These are phyloP conservation scores for Saccharomycopsis capsularis DNA, from an alignment of 805 yeast species.

Conservation along the genomic window DNA sequence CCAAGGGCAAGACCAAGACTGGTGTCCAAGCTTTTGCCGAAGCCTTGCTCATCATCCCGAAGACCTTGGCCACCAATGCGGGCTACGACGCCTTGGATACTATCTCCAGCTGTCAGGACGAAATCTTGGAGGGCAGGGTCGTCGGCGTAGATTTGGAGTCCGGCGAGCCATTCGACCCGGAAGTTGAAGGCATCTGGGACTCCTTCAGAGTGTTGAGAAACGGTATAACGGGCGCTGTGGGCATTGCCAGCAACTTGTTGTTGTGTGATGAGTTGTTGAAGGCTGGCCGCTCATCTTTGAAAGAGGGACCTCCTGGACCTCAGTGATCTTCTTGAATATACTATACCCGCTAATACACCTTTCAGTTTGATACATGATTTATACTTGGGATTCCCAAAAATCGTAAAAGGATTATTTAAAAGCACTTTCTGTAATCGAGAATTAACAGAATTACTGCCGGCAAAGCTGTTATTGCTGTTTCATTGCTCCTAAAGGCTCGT, in stretches of 20 bases:
- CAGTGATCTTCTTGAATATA: too few species aligned
- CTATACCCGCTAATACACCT: too few species aligned
- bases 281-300: constrained; percentile 92
- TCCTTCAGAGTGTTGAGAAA: constrained; percentile 90
- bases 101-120: constrained; percentile 83
- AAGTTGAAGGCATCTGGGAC: constrained; percentile 94
- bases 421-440: too few species aligned
- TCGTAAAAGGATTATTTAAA: too few species aligned
- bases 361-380: too few species aligned
- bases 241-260: constrained; percentile 86
- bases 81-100: constrained; percentile 92
- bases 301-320: constrained; percentile 35
- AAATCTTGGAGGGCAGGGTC: constrained; percentile 66
- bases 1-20: constrained; percentile 76
- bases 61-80: constrained; percentile 84
- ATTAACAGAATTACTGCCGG: too few species aligned
- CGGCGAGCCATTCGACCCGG: constrained; percentile 95
- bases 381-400: too few species aligned
- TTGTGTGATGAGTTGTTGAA: constrained; percentile 93
- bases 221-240: constrained; percentile 86
- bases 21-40: constrained; percentile 94
- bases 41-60: constrained; percentile 84
- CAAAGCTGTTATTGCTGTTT: too few species aligned
- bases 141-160: constrained; percentile 87
- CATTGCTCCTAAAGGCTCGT: too few species aligned